Base-by-base conservation (phyloP, 2,329 filamentous ascomycete genomes). In the Pseudogymnoascus sp. region DNA sequence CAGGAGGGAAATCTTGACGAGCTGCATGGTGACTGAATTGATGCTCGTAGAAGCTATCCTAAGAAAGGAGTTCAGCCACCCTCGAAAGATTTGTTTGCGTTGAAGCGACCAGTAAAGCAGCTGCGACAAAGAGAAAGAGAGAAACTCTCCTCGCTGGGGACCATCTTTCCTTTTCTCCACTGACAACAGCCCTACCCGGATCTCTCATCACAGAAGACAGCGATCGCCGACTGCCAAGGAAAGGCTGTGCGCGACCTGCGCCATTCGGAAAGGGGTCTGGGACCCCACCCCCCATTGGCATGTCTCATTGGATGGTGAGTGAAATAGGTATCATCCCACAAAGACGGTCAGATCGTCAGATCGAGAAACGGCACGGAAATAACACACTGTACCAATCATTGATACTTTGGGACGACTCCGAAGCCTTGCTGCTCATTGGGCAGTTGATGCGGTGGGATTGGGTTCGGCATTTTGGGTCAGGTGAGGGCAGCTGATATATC, bases 1-100 rank as follows among this genome's bases (percentile, higher is more conserved):
- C 36, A 69, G 49, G 55, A 62, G 30, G 42, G 64, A 60, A 42
- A 67, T 65, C 61, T 67, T 71, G 69, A 72, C 71, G 22, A 55
- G 9, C n/a, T 55, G 25, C 49, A 55, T 55, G 28, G 28, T 55
- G 28, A 55, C 49, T 19, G 28, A 19, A 55, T 19, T 30, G 25
- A 19, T 30, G n/a, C n/a, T 16, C 23, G 2, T 19, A 19, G 28
- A 30, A 12, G 16, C 16, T 33, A 33, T 55, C 9, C 4, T 30
- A 33, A 33, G 9, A 9, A 19, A 28, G 28, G 16, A 55, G n/a
- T 33, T 33, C 49, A 55, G 49, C 28, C 49, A 55, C 49, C 49
- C n/a, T 55, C 28, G 22, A 28, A 16, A 19, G 25, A 33, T 12
- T 49, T 28, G 42, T 11, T 25, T 9, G 23, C 12, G 7, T 49